Evolutionary conservation across 257 asterid genomes (phyloP).

Genomic region (Solanum medicagineum): DNA sequence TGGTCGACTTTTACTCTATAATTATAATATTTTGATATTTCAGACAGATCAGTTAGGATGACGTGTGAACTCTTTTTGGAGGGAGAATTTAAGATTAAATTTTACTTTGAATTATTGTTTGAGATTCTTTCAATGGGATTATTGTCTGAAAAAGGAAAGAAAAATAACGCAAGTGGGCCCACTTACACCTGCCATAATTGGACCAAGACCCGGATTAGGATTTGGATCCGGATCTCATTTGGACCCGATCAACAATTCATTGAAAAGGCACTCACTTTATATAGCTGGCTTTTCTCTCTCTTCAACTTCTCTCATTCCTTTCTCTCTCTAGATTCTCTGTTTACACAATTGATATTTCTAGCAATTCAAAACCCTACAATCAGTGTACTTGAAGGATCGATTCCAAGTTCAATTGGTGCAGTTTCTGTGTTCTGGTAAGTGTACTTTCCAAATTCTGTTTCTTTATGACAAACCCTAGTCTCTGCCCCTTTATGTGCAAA

Average conservation of each 20-base stretch:
- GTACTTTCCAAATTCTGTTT: neutral
- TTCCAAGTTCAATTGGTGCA: slow-evolving; percentile 15
- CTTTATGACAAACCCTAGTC: slow-evolving; percentile 13
- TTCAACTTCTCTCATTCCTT: slow-evolving; percentile 2
- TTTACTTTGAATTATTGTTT: neutral
- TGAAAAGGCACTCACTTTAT: slow-evolving; percentile 31
- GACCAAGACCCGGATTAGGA: neutral
- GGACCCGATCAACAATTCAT: slow-evolving; percentile 30
- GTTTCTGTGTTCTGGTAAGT: slow-evolving; percentile 19
- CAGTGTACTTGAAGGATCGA: slow-evolving; percentile 20
- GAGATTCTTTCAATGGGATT: neutral
- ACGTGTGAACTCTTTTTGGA: neutral
- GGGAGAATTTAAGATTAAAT: neutral
- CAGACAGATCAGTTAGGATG: neutral
- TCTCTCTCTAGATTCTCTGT: slow-evolving; percentile 2
- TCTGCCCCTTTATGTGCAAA: neutral
- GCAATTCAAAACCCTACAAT: slow-evolving; percentile 43
- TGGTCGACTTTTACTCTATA: neutral
- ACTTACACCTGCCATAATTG: neutral
- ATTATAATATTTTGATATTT: too few species aligned
- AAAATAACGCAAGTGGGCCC: neutral
- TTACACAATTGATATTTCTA: slow-evolving; percentile 7
- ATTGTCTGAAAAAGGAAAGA: neutral
- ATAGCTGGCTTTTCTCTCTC: neutral
- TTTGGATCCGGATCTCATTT: slow-evolving; percentile 12